Base-by-base conservation (phyloP, 805 yeast genomes). In the Nakazawaea molendinolei region DNA sequence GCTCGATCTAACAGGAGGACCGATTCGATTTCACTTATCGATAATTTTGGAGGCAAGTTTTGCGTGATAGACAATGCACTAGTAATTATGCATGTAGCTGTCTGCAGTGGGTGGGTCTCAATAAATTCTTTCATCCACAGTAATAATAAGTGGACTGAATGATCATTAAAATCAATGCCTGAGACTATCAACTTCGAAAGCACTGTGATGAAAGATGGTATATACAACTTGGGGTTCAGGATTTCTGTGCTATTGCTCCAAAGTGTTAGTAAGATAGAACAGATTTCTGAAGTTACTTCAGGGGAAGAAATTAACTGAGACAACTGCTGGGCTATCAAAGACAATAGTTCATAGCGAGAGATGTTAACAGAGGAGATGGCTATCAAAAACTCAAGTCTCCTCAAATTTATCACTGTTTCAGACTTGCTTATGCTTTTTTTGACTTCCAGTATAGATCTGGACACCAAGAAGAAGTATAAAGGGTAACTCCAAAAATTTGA, bases 331-430 rank as follows among this genome's bases (percentile, higher is more conserved):
- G 45, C 39, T 3, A 61, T 18, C 2, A 58, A 45, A 1, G 36
- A 31, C 1, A 45, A 33, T 7, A 67, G 28, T 5, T 44, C 42
- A 8, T 39, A 35, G 25, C 45, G 29, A 1, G 22, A 23, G n/a
- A 53, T 47, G 1, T 25, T 38, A 2, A 33, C 25, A 3, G 41
- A 40, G 7, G 61, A 59, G 14, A 60, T 32, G 6, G 55, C 30
- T 6, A 63, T 44, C 5, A 70, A 37, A 2, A 63, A 40, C 39
- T 68, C 68, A 15, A 72, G 34, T 36, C 51, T 58, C 38, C 74
- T 53, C 5, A 71, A 25, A 19, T 42, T 35, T 4, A 50, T 10
- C 1, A 46, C 7, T 28, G 43, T 52, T 13, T 59, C 59, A 3
- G 54, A 48, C 16, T 29, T 20, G 16, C 53, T 42, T 1, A 46